phyloP scores from a whole-genome alignment of 805 yeast genomes.

The Debaryomyces prosopidis region DNA sequence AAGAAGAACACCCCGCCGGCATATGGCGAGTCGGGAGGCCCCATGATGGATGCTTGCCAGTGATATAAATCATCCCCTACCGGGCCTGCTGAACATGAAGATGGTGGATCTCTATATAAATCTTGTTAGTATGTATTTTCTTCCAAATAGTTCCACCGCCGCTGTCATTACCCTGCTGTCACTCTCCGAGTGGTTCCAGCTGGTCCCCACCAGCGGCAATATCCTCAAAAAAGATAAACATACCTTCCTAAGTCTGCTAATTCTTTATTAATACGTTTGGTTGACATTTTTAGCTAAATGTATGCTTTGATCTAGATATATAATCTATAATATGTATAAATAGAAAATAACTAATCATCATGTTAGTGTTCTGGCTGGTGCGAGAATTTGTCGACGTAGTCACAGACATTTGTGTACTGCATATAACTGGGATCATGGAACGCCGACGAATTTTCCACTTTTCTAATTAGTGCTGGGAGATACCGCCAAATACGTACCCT shows the following conservation, averaged over 20 bases:
- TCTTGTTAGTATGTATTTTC: constrained; percentile 14
- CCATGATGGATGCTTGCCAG: constrained; percentile 99
- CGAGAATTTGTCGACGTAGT: constrained; percentile 1
- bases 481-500: not conserved
- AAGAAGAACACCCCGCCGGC: constrained; percentile 95
- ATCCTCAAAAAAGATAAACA: constrained; percentile 33
- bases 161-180: not conserved
- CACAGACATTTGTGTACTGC: not conserved
- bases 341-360: not conserved
- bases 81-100: constrained; percentile 99
- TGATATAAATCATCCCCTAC: constrained; percentile 96
- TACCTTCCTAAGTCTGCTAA: constrained; percentile 92
- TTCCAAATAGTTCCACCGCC: not conserved
- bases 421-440: not conserved
- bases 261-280: constrained; percentile 95
- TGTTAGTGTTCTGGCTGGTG: not conserved
- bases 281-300: constrained; percentile 59
- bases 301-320: not conserved
- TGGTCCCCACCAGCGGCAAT: not conserved
- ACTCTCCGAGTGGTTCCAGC: not conserved
- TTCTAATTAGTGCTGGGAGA: not conserved
- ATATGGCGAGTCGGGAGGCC: constrained; percentile 91
- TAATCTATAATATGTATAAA: too few relatives aligned
- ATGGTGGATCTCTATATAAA: constrained; percentile 85
- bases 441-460: not conserved